Percentiles rank a stretch among this genome's conserved stretches.
Evolutionary conservation across 2,329 filamentous ascomycete species (phyloP).

Genomic region (Knufia petricola): DNA sequence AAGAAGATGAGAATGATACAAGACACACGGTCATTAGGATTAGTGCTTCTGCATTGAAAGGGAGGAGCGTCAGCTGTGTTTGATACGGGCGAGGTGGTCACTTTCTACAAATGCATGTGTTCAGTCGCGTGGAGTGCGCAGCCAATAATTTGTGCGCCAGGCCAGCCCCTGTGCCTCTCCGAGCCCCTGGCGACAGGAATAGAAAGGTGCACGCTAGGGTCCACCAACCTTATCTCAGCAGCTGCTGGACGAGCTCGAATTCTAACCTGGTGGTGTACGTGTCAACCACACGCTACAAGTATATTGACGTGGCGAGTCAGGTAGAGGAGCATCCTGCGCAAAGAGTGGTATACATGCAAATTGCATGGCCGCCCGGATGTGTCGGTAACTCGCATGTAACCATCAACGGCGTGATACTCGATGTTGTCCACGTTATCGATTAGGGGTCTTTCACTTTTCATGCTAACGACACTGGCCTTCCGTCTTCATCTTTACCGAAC

Average conservation of each 20-base stretch:
- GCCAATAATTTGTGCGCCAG: conserved; percentile 1
- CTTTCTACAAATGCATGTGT: conserved; percentile 2
- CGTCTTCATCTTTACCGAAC: conserved; percentile 54
- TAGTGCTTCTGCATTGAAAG: conserved; percentile 4
- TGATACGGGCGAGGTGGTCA: conserved; percentile 3
- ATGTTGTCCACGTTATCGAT: no score
- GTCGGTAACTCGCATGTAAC: no score
- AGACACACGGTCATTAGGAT: not conserved
- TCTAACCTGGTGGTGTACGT: no score
- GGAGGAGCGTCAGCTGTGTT: not conserved
- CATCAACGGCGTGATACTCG: no score
- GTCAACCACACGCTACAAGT: no score
- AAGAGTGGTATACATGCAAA: no score
- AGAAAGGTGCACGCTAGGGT: not conserved
- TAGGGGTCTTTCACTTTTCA: conserved; percentile 9
- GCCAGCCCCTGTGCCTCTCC: not conserved
- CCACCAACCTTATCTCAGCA: not conserved
- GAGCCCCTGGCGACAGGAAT: not conserved
- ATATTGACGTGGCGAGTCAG: no score
- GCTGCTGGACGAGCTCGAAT: not conserved
- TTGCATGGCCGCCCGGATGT: no score
- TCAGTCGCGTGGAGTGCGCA: not conserved
- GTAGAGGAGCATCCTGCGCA: no score
- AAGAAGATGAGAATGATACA: not conserved
- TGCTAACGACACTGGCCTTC: conserved; percentile 17